Percentiles rank a stretch among this genome's conserved stretches.
Evolutionary conservation across 768 basidiomycete genomes (phyloP).

Genomic region (Serendipita sp.): DNA sequence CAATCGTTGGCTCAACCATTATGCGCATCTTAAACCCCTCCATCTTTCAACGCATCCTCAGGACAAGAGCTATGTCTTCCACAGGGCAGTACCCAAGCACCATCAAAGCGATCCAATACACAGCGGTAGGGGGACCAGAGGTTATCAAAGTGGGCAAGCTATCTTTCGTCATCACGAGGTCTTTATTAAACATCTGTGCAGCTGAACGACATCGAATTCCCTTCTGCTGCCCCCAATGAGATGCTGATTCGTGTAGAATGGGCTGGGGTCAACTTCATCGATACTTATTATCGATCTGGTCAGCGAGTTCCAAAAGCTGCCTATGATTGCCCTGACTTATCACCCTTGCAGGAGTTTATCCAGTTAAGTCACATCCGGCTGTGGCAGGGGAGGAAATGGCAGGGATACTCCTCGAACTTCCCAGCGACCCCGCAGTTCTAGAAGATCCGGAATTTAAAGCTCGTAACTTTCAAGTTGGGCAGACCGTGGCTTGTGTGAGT

Average conservation of each 20-base stretch:
- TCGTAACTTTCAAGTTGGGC: slow-evolving; percentile 50
- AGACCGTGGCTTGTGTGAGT: slow-evolving; percentile 53
- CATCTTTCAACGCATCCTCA: background rate
- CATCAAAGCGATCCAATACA: slow-evolving; percentile 56
- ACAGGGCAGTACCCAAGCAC: slow-evolving; percentile 31
- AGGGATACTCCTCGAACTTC: slow-evolving; percentile 60
- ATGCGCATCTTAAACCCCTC: background rate
- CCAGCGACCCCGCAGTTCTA: slow-evolving; percentile 45
- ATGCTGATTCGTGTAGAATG: slow-evolving; percentile 29
- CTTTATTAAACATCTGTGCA: slow-evolving; percentile 10
- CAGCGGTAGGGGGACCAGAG: slow-evolving; percentile 59
- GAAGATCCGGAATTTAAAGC: slow-evolving; percentile 46
- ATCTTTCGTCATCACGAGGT: background rate
- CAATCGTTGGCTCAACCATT: background rate
- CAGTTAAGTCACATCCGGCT: slow-evolving; percentile 38
- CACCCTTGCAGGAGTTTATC: slow-evolving; percentile 47
- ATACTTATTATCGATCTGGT: slow-evolving; percentile 59
- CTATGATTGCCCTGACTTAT: background rate
- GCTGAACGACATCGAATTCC: slow-evolving; percentile 41
- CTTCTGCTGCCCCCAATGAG: slow-evolving; percentile 41
- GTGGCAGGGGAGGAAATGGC: slow-evolving; percentile 64
- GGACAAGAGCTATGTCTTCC: slow-evolving; percentile 12
- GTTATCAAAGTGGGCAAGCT: slow-evolving; percentile 47
- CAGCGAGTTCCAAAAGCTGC: slow-evolving; percentile 15
- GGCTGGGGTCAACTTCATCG: slow-evolving; percentile 65